Conservation (phyloP, 2,329 filamentous ascomycete genomes). For the Diaporthe longicolla region DNA sequence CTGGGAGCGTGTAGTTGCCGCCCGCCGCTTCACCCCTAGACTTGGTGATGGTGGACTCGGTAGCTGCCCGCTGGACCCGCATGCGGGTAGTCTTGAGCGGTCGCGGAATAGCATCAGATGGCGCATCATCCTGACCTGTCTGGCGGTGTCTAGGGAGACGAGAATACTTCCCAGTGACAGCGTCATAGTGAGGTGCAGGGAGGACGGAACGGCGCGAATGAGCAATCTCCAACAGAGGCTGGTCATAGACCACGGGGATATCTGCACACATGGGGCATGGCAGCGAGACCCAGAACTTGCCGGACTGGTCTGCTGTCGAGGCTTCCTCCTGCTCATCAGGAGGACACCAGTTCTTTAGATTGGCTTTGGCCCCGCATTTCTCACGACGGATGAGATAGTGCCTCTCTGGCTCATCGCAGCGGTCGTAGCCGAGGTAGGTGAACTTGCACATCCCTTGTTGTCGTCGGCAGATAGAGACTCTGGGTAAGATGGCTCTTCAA, state of each 20-base stretch:
- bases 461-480: conserved; percentile 10
- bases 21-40: neutral
- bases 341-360: conserved; percentile 43
- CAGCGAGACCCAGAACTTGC: conserved; percentile 34
- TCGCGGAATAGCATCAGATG: conserved; percentile 27
- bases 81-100: conserved; percentile 37
- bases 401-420: conserved; percentile 42
- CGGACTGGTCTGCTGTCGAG: conserved; percentile 31
- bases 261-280: conserved; percentile 42
- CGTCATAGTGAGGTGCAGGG: conserved; percentile 42
- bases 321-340: conserved; percentile 41
- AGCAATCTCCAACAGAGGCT: conserved; percentile 43
- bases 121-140: conserved; percentile 25
- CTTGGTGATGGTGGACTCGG: conserved; percentile 34
- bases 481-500: conserved; percentile 13
- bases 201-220: conserved; percentile 42
- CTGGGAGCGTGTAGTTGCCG: conserved; percentile 39
- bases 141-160: conserved; percentile 34
- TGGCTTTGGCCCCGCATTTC: conserved; percentile 40
- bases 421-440: conserved; percentile 42
- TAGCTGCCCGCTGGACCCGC: conserved; percentile 38
- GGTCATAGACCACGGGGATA: conserved; percentile 39
- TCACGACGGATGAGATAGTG: conserved; percentile 43
- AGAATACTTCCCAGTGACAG: conserved; percentile 39
- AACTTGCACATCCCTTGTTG: conserved; percentile 39